These are phyloP conservation scores for Chrysosporium keratinophilum DNA, from an alignment of 2,329 filamentous ascomycete species.

Conservation along the genomic window DNA sequence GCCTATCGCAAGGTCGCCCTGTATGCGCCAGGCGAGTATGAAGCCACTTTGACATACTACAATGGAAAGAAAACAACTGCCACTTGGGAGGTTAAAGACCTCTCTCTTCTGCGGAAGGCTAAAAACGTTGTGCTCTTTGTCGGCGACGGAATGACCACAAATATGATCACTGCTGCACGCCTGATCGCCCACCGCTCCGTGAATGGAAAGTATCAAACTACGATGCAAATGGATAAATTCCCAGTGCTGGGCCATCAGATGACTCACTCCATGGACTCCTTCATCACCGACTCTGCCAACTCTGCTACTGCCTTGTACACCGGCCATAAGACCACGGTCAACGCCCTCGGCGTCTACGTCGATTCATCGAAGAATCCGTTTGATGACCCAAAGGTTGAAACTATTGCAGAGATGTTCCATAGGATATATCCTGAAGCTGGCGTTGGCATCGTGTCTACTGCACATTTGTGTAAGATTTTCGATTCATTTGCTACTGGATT, in stretches of 20 bases:
- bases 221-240: constrained; percentile 70
- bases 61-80: constrained; percentile 60
- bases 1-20: constrained; percentile 65
- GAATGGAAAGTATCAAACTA: constrained; percentile 72
- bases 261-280: constrained; percentile 75
- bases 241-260: constrained; percentile 80
- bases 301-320: constrained; percentile 71
- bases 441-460: constrained; percentile 63
- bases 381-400: constrained; percentile 80
- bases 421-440: constrained; percentile 53
- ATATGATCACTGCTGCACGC: constrained; percentile 54
- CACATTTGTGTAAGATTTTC: constrained; percentile 39
- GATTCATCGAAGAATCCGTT: constrained; percentile 64
- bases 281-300: constrained; percentile 81
- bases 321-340: constrained; percentile 75
- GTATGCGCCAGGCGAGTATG: constrained; percentile 69
- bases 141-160: constrained; percentile 52
- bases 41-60: constrained; percentile 66
- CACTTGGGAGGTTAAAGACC: constrained; percentile 64
- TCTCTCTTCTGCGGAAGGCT: constrained; percentile 59
- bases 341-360: constrained; percentile 69
- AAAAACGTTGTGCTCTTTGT: constrained; percentile 85
- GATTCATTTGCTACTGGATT: background rate
- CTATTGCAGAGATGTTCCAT: constrained; percentile 60
- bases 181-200: constrained; percentile 70